Evolutionary conservation across 2,329 filamentous ascomycete species (phyloP).

Genomic region (Fusarium sp.): DNA sequence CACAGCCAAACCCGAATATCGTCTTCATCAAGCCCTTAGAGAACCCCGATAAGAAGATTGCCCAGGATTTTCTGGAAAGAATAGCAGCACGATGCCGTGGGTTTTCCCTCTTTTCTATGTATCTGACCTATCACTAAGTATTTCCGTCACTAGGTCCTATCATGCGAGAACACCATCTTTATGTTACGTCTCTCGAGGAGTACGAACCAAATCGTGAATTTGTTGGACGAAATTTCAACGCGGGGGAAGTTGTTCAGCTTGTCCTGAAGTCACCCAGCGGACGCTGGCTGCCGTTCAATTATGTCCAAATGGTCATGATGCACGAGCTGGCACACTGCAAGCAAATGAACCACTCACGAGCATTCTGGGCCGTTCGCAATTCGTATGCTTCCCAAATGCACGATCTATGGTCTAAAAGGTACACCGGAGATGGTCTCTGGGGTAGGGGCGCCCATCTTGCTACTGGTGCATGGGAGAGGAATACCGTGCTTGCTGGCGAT

Average conservation of each 20-base stretch:
- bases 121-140: conserved; percentile 4
- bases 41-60: conserved; percentile 67
- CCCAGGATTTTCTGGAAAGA: conserved; percentile 76
- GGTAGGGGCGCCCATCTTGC: conserved; percentile 72
- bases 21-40: conserved; percentile 85
- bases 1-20: conserved; percentile 79
- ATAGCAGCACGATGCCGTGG: conserved; percentile 81
- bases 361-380: conserved; percentile 84
- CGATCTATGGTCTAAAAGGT: conserved; percentile 72
- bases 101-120: conserved; percentile 26
- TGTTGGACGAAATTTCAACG: conserved; percentile 89
- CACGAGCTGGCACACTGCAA: conserved; percentile 89
- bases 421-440: conserved; percentile 86
- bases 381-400: conserved; percentile 76
- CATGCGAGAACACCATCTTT: conserved; percentile 72
- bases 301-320: conserved; percentile 96
- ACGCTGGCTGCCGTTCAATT: conserved; percentile 81
- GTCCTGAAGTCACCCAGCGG: conserved; percentile 75
- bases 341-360: conserved; percentile 87
- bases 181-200: conserved; percentile 78
- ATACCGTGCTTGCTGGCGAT: conserved; percentile 63
- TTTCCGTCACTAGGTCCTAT: conserved; percentile 62
- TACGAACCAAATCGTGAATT: conserved; percentile 84
- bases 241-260: conserved; percentile 85
- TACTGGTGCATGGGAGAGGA: conserved; percentile 67